Conservation (phyloP, 306 rosid species). For the Pyrus pyrifolia region DNA sequence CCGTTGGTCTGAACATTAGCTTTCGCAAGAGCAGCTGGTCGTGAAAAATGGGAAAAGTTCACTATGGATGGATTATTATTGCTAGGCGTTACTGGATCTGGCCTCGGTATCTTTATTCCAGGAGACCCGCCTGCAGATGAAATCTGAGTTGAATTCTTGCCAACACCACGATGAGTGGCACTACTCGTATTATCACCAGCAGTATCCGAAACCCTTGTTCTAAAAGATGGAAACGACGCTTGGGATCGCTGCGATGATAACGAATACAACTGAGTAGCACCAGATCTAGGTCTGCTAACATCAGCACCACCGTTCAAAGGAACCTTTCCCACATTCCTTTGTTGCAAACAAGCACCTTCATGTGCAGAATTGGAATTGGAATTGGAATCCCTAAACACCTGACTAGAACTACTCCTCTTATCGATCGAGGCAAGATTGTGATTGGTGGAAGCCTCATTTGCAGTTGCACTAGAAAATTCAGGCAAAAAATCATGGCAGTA, state of each 20-base stretch:
- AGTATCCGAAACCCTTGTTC: conserved; percentile 38
- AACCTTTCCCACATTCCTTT: conserved; percentile 41
- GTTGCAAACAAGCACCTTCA: conserved; percentile 34
- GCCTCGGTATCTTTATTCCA: conserved; percentile 41
- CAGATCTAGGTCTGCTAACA: conserved; percentile 33
- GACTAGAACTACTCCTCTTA: conserved; percentile 40
- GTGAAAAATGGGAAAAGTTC: conserved; percentile 77
- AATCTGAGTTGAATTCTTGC: conserved; percentile 33
- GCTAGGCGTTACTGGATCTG: conserved; percentile 36
- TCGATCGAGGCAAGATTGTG: conserved; percentile 37
- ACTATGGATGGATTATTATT: conserved; percentile 39
- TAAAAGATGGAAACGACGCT: conserved; percentile 40
- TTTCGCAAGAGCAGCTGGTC: conserved; percentile 53
- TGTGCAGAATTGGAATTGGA: conserved; percentile 30
- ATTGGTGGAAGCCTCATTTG: conserved; percentile 30
- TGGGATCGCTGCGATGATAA: conserved; percentile 48
- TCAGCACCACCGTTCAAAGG: conserved; percentile 40
- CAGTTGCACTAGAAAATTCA: conserved; percentile 56
- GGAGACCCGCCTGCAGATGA: conserved; percentile 45
- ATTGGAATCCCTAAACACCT: conserved; percentile 40
- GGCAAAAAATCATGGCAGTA: conserved; percentile 65
- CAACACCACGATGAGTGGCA: conserved; percentile 23
- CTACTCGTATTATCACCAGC: conserved; percentile 36
- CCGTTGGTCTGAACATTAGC: conserved; percentile 48
- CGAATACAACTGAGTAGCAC: conserved; percentile 32